Base-by-base conservation (phyloP, 257 asterid species). In the Ophiorrhiza pumila region DNA sequence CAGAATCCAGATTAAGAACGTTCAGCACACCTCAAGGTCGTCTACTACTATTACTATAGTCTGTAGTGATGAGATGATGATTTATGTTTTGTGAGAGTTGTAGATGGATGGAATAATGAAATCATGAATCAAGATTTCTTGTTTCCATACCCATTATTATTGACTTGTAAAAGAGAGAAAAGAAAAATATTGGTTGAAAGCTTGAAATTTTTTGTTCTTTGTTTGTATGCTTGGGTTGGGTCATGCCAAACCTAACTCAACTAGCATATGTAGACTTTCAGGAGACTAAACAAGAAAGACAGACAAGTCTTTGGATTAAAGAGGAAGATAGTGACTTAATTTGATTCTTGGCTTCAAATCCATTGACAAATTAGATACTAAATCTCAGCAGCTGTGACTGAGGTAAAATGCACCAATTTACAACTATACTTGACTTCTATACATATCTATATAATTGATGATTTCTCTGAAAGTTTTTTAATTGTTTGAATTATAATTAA, bases 221-320 rank as follows among this genome's bases (percentile, higher is more conserved):
- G 56, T 50, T 0, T 53, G 47, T 15, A 27, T 0, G 41, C 35
- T n/a, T n/a, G n/a, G n/a, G n/a, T n/a, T n/a, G 45, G 78, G 80
- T 82, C 86, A 83, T 77, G 80, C 82, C 70, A 39, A 77, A 83
- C 86, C 86, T 79, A 83, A 83, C 84, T 71, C 82, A 79, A 71
- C 74, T 73, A 72, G 76, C 65, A 13, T 46, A 69, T 39, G 63
- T 34, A 45, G 74, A 77, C 77, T 77, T 79, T 79, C 23, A 32
- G 35, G 58, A 49, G 80, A 57, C 76, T 55, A 20, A 49, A 11
- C 31, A 74, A 39, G 74, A 71, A 74, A 39, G 74, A 71, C 75
- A 63, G 35, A 60, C 57, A n/a, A 42, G 32, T 73, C 29, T 37
- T 58, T 15, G 45, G 14, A 17, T 23, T 11, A 31, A 1, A 34